These are phyloP conservation scores for Auriculariales sp. DNA, from an alignment of 768 basidiomycete species.

Conservation along the genomic window DNA sequence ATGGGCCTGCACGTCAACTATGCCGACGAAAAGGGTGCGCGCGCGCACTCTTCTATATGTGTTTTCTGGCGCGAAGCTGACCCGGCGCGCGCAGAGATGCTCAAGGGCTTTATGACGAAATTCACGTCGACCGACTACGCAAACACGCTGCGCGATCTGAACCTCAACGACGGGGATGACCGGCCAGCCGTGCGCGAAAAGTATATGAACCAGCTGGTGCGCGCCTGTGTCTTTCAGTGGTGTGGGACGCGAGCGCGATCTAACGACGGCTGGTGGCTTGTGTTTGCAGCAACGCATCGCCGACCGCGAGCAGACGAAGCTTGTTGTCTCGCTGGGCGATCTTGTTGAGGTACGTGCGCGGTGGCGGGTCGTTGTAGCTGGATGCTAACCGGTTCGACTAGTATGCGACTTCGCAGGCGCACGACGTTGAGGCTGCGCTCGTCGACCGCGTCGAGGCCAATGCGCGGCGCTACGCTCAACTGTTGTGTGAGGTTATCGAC, in stretches of 20 bases:
- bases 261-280: too few species aligned
- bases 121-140: constrained; percentile 50
- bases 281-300: constrained; percentile 90
- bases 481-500: constrained; percentile 88
- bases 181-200: constrained; percentile 24
- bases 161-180: constrained; percentile 50
- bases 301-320: constrained; percentile 83
- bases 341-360: constrained; percentile 42
- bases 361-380: too few species aligned
- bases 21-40: constrained; percentile 53
- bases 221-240: constrained; percentile 13
- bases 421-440: constrained; percentile 56
- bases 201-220: constrained; percentile 74
- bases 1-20: constrained; percentile 56
- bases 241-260: too few species aligned
- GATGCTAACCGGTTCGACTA: neutral
- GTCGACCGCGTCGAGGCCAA: constrained; percentile 71
- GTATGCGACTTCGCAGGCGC: constrained; percentile 30
- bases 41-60: neutral
- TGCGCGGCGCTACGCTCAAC: constrained; percentile 73
- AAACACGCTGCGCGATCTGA: constrained; percentile 48
- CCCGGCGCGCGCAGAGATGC: constrained; percentile 44
- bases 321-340: constrained; percentile 83
- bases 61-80: neutral
- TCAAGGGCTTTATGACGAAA: constrained; percentile 53